These are phyloP conservation scores for Periconia sp. DNA, from an alignment of 2,329 filamentous ascomycete species.

Conservation along the genomic window DNA sequence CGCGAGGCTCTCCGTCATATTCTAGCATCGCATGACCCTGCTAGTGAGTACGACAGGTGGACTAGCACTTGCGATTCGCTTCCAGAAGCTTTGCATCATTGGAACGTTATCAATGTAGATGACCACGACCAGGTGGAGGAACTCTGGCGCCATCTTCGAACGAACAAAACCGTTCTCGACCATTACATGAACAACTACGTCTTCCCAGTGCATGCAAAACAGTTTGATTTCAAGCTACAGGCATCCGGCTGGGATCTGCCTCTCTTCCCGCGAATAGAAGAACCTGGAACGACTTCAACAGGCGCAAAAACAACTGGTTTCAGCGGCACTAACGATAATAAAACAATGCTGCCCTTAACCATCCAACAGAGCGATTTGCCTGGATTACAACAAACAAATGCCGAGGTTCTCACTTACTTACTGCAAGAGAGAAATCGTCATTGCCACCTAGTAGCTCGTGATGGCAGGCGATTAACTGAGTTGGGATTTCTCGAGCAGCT, in stretches of 20 bases:
- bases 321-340: slow-evolving; percentile 70
- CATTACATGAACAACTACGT: slow-evolving; percentile 68
- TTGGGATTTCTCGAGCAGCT: slow-evolving; percentile 49
- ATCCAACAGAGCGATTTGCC: slow-evolving; percentile 64
- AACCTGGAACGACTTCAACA: slow-evolving; percentile 30
- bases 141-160: slow-evolving; percentile 42
- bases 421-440: slow-evolving; percentile 54
- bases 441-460: slow-evolving; percentile 47
- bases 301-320: slow-evolving; percentile 63
- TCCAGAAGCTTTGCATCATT: slow-evolving; percentile 53
- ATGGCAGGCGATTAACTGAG: slow-evolving; percentile 47
- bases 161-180: too few relatives aligned
- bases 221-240: slow-evolving; percentile 65
- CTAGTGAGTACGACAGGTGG: slow-evolving; percentile 60
- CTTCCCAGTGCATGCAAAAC: slow-evolving; percentile 65
- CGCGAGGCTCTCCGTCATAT: slow-evolving; percentile 55
- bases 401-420: slow-evolving; percentile 63
- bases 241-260: slow-evolving; percentile 71
- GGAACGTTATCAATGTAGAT: slow-evolving; percentile 61
- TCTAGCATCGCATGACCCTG: slow-evolving; percentile 58
- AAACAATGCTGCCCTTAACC: slow-evolving; percentile 60
- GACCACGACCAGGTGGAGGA: slow-evolving; percentile 54
- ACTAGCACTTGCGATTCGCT: slow-evolving; percentile 50
- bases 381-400: slow-evolving; percentile 61
- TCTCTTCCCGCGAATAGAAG: too few relatives aligned